Conservation (phyloP, 805 yeast genomes). For the Candida hungchunana region DNA sequence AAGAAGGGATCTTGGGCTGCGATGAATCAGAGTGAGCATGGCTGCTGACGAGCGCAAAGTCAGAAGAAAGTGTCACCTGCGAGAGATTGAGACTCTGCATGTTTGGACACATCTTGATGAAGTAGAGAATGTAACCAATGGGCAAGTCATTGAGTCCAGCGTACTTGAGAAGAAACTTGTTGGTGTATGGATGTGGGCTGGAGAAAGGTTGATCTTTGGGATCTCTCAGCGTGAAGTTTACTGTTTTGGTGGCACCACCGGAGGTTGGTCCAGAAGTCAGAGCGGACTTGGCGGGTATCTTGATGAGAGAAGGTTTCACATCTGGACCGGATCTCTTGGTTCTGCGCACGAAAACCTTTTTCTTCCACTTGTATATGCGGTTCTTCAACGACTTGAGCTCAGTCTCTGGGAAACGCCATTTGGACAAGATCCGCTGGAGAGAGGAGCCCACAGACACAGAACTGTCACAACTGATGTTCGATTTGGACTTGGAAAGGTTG, state of each 20-base stretch:
- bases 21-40: too few species aligned
- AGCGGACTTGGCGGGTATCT: too few species aligned
- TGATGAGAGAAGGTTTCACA: too few species aligned
- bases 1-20: slow-evolving; percentile 13
- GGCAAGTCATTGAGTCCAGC: slow-evolving; percentile 74
- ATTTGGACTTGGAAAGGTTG: slow-evolving; percentile 23
- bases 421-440: slow-evolving; percentile 11
- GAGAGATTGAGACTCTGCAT: slow-evolving; percentile 53
- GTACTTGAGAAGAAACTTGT: slow-evolving; percentile 57
- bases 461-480: slow-evolving; percentile 21
- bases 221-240: slow-evolving; percentile 13
- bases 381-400: slow-evolving; percentile 6
- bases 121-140: slow-evolving; percentile 66
- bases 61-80: slow-evolving; percentile 58
- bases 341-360: too few species aligned
- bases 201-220: slow-evolving; percentile 31
- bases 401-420: slow-evolving; percentile 1
- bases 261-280: not conserved
- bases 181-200: slow-evolving; percentile 55
- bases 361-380: slow-evolving; percentile 6
- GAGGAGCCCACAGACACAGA: slow-evolving; percentile 18
- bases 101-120: slow-evolving; percentile 65
- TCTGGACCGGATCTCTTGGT: too few species aligned
- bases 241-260: slow-evolving; percentile 2
- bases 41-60: slow-evolving; percentile 46